Conservation (phyloP, 148 eudicot species). For the Amaranthus cruentus region DNA sequence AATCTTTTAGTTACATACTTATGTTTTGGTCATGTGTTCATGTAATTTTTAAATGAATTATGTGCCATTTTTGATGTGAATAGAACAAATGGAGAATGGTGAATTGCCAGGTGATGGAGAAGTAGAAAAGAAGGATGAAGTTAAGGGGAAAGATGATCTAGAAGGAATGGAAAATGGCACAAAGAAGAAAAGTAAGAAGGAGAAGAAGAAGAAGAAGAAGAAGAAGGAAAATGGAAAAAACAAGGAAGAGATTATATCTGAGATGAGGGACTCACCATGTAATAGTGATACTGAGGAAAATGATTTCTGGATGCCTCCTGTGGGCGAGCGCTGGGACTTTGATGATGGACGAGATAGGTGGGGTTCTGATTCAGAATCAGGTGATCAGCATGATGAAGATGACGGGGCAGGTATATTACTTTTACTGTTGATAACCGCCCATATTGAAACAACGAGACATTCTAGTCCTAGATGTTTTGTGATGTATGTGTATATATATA, state of each 20-base stretch:
- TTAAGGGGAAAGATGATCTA: conserved; percentile 24
- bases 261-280: conserved; percentile 36
- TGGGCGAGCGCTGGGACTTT: conserved; percentile 77
- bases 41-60: background rate
- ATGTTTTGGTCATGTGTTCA: background rate
- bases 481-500: no score
- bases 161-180: conserved; percentile 27
- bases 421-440: background rate
- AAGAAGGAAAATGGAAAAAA: conserved; percentile 26
- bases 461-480: no score
- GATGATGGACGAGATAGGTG: conserved; percentile 87
- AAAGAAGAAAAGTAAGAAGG: conserved; percentile 39
- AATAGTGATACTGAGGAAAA: conserved; percentile 53
- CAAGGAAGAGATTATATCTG: conserved; percentile 37
- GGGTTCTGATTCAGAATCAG: conserved; percentile 65
- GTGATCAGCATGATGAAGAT: conserved; percentile 39
- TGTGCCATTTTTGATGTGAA: conserved; percentile 6
- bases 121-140: conserved; percentile 23
- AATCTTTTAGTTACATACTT: background rate
- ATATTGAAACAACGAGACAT: no score
- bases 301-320: conserved; percentile 81
- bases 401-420: conserved; percentile 40
- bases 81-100: conserved; percentile 76
- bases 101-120: conserved; percentile 25
- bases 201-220: conserved; percentile 36